A percentile compares a stretch with the other conserved stretches of the same genome.
These are phyloP conservation scores for Pseudocercospora macadamiae DNA, from an alignment of 2,329 filamentous ascomycete genomes.

Conservation along the genomic window DNA sequence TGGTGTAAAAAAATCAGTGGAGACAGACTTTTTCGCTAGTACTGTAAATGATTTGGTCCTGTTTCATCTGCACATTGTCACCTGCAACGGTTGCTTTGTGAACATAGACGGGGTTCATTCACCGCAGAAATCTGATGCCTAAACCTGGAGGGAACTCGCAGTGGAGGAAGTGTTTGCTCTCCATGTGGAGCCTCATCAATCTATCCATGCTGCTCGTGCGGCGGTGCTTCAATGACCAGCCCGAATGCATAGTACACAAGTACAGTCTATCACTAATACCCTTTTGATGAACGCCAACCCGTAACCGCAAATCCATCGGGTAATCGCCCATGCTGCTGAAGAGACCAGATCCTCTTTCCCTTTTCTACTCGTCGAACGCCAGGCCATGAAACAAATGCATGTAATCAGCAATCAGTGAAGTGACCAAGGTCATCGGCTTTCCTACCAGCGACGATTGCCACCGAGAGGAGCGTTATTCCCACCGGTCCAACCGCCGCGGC, in stretches of 20 bases:
- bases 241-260: slow-evolving; percentile 1
- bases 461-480: slow-evolving; percentile 63
- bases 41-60: too few species aligned
- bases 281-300: slow-evolving; percentile 1
- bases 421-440: not conserved
- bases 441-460: slow-evolving; percentile 58
- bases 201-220: slow-evolving; percentile 1
- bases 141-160: too few species aligned
- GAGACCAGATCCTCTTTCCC: slow-evolving; percentile 15
- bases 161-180: too few species aligned
- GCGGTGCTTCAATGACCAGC: not conserved
- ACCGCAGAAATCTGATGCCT: too few species aligned
- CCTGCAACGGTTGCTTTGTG: too few species aligned
- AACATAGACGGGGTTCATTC: too few species aligned
- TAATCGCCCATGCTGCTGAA: slow-evolving; percentile 3
- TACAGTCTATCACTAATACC: not conserved
- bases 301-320: not conserved
- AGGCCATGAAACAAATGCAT: slow-evolving; percentile 25
- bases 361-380: slow-evolving; percentile 25
- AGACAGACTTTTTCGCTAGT: too few species aligned
- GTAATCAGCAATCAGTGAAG: slow-evolving; percentile 14
- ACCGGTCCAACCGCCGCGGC: slow-evolving; percentile 53
- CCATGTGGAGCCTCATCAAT: not conserved
- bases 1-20: too few species aligned
- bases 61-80: too few species aligned